Evolutionary conservation across 352 stramenopile species (phyloP).

Genomic region (Globisporangium recalcitrans): DNA sequence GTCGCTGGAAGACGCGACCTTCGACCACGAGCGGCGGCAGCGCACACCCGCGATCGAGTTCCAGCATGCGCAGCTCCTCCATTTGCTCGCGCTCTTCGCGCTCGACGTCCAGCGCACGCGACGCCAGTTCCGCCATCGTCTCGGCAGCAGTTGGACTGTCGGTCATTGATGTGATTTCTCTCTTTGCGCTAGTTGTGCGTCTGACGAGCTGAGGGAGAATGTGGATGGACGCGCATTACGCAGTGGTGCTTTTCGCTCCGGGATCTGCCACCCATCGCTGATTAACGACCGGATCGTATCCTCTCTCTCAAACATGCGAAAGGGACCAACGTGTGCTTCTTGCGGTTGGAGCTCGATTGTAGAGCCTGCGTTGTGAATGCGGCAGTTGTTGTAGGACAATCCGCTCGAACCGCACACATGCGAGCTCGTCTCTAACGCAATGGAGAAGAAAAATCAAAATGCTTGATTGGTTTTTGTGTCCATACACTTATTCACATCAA

Average conservation of each 20-base stretch:
- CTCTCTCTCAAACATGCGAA: background rate
- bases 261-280: background rate
- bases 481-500: background rate
- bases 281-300: constrained; percentile 2
- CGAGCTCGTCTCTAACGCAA: background rate
- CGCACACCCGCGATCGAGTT: background rate
- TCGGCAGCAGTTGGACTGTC: constrained; percentile 24
- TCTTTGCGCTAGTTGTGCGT: background rate
- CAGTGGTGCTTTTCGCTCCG: background rate
- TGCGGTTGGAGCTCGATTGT: background rate
- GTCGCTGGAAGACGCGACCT: constrained; percentile 27
- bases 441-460: background rate
- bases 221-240: background rate
- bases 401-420: no score
- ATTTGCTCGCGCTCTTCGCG: constrained; percentile 21
- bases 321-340: background rate
- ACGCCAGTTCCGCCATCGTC: constrained; percentile 27
- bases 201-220: background rate
- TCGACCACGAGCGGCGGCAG: constrained; percentile 14
- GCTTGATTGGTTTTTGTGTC: background rate
- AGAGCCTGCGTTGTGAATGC: background rate
- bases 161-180: background rate
- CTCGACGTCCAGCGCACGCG: constrained; percentile 27
- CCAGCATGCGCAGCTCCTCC: constrained; percentile 18
- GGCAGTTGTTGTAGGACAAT: background rate